Base-by-base conservation (phyloP, 2,329 filamentous ascomycete genomes). In the Pyrenochaeta sp. region DNA sequence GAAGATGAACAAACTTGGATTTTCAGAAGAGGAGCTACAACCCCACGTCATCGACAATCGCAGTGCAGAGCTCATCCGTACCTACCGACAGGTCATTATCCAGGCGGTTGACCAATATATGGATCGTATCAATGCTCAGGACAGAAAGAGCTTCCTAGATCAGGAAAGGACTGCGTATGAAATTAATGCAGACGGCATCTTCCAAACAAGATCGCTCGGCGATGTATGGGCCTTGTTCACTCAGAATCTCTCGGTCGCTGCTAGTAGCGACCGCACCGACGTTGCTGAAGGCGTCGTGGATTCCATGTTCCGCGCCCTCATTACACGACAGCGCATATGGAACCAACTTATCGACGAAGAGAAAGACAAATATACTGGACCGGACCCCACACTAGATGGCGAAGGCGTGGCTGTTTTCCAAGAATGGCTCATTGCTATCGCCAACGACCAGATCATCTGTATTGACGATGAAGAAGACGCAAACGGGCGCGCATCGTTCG, bases 151-250 rank as follows among this genome's bases (percentile, higher is more conserved):
- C 67, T 96, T 99, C 77, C 82, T 88, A 47, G 88, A 92, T 55
- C 88, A 93, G 62, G 89, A 88, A 67, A 85, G 89, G 58, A 91
- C 93, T 69, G 91, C 93, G 72, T 84, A 97, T 62, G 93, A 97
- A 74, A 88, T 62, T 52, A 74, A 74, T 32, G 89, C 93, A 72
- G 93, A 96, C 75, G 92, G 92, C 59, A 93, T 92, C 76, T 93
- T 97, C 80, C 90, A 94, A 49, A 97, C 93, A 50, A 93, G 91
- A 79, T 97, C 93, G 60, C 83, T 97, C 52, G 90, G 93, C 54
- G 93, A 97, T 72, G 90, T 98, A 83, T 99, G 96, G 93, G 91
- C 93, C 59, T 98, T 99, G 93, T 84, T 99, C 62, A 89, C 91
- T 66, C 94, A 99, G 78, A 95, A 99, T 78, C 86, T 97, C 34